These are phyloP conservation scores for Nymphaea colorata DNA, from an alignment of 164 flowering plant species.

Conservation along the genomic window DNA sequence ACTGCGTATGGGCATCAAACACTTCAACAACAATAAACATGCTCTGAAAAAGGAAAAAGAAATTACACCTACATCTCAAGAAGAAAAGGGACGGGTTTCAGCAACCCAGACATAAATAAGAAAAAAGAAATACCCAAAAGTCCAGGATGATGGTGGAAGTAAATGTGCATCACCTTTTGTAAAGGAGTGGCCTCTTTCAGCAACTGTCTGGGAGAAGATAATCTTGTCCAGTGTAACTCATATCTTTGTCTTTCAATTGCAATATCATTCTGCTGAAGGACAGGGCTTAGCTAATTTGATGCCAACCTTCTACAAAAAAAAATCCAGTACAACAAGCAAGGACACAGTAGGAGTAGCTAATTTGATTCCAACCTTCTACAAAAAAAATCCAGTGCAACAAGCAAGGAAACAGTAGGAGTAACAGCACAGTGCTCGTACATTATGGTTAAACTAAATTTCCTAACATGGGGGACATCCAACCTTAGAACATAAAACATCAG, in stretches of 20 bases:
- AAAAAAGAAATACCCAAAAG: conserved; percentile 3
- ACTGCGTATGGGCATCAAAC: conserved; percentile 25
- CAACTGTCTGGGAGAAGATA: conserved; percentile 29
- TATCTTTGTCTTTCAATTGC: conserved; percentile 20
- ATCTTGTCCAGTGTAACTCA: conserved; percentile 27
- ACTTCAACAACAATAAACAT: too few species aligned
- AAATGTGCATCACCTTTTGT: conserved; percentile 39
- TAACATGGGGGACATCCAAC: too few species aligned
- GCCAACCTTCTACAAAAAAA: background rate
- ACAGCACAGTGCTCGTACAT: background rate
- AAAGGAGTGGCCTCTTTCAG: conserved; percentile 35
- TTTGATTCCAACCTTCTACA: background rate
- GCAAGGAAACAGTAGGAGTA: background rate
- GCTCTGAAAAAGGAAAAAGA: too few species aligned
- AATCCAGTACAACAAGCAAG: background rate
- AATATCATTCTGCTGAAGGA: conserved; percentile 38
- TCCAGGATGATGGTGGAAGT: background rate
- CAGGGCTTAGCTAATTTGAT: conserved; percentile 7
- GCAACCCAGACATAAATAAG: too few species aligned
- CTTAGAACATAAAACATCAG: too few species aligned
- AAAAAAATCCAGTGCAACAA: background rate
- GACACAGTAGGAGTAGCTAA: conserved; percentile 8
- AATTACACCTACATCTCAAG: too few species aligned
- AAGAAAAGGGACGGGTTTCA: too few species aligned
- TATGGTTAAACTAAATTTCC: too few species aligned